Conservation (phyloP, 2,329 filamentous ascomycete genomes). For the Verticillium zaregamsianum region DNA sequence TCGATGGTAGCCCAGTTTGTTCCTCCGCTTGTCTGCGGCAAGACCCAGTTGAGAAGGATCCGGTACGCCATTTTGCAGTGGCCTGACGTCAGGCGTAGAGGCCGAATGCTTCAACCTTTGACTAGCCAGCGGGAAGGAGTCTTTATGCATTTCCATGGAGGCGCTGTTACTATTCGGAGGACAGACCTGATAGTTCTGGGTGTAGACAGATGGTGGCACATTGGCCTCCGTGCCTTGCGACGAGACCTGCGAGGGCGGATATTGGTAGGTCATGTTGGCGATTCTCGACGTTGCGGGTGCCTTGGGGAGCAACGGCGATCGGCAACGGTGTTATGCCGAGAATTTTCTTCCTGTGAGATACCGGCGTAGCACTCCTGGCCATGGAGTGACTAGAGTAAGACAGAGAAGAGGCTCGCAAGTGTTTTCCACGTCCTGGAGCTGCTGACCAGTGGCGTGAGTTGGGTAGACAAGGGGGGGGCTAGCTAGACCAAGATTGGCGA, state of each 20-base stretch:
- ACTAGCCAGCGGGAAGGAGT: constrained; percentile 28
- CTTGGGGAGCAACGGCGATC: constrained; percentile 15
- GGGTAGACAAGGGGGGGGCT: neutral
- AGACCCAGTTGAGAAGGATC: constrained; percentile 29
- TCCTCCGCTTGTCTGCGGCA: constrained; percentile 59
- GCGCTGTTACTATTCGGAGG: neutral
- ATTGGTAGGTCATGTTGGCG: constrained; percentile 46
- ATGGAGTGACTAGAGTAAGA: neutral
- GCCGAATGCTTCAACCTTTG: constrained; percentile 43
- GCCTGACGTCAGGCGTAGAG: constrained; percentile 44
- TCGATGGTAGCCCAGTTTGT: constrained; percentile 92
- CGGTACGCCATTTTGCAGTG: constrained; percentile 30
- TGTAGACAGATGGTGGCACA: constrained; percentile 33
- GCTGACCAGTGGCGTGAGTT: neutral
- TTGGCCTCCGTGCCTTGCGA: constrained; percentile 36
- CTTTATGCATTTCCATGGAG: constrained; percentile 19
- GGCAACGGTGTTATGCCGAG: neutral
- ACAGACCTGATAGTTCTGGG: neutral
- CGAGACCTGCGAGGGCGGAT: constrained; percentile 34
- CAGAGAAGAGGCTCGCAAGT: constrained; percentile 19
- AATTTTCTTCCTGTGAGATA: neutral
- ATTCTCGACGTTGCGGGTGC: constrained; percentile 25
- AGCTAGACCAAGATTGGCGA: constrained; percentile 1
- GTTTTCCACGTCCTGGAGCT: constrained; percentile 18
- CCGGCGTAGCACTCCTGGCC: neutral